Conservation (phyloP, 2,329 filamentous ascomycete genomes). For the Fusarium miscanthi region DNA sequence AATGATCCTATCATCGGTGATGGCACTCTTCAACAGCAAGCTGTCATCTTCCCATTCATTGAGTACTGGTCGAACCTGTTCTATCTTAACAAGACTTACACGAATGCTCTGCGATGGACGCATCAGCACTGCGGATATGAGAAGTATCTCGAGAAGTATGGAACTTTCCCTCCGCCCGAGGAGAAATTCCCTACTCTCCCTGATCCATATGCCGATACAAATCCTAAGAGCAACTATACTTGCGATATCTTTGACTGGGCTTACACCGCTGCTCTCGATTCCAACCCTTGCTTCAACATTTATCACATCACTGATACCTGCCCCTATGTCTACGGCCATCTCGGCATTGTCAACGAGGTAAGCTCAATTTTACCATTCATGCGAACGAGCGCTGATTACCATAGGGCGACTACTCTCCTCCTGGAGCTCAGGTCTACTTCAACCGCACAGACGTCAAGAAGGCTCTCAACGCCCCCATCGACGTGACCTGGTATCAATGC, state of each 20-base stretch:
- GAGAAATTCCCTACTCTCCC: conserved; percentile 64
- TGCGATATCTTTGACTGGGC: conserved; percentile 71
- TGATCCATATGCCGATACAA: conserved; percentile 47
- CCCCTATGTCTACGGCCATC: conserved; percentile 74
- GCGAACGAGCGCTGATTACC: not conserved
- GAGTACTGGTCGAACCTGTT: conserved; percentile 71
- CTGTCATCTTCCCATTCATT: conserved; percentile 68
- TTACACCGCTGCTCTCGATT: conserved; percentile 60
- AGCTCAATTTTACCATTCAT: rapidly evolving
- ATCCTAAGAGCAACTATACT: conserved; percentile 48
- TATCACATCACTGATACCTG: conserved; percentile 81
- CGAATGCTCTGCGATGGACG: conserved; percentile 61
- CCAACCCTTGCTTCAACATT: conserved; percentile 84
- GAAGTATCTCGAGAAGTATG: conserved; percentile 68
- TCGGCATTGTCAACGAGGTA: conserved; percentile 72
- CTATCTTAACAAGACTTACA: conserved; percentile 70
- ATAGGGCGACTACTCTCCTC: conserved; percentile 68
- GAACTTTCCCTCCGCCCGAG: conserved; percentile 74
- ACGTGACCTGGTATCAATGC: conserved; percentile 46
- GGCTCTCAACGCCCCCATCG: conserved; percentile 71
- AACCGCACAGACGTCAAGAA: conserved; percentile 75
- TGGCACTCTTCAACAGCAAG: conserved; percentile 55
- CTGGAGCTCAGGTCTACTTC: conserved; percentile 73
- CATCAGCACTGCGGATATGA: conserved; percentile 71
- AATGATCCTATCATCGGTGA: conserved; percentile 76